Conservation (phyloP, 768 basidiomycete species). For the Pisolithus orientalis region DNA sequence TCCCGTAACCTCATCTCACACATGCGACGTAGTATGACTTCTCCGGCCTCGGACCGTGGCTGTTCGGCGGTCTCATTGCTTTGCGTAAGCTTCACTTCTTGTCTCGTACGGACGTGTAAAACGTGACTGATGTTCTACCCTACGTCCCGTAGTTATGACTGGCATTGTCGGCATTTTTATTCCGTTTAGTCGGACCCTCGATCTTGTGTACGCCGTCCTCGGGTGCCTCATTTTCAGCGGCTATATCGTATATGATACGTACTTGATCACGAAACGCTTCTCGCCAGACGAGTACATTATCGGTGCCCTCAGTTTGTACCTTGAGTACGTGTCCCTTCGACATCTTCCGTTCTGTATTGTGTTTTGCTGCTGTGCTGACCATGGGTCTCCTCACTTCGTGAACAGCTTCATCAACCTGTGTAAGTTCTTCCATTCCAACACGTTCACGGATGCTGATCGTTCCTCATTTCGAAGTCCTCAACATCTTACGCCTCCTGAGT, state of each 20-base stretch:
- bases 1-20: background rate
- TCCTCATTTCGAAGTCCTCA: slow-evolving; percentile 50
- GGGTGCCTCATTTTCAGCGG: slow-evolving; percentile 84
- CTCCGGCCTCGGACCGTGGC: slow-evolving; percentile 84
- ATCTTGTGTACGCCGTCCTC: slow-evolving; percentile 72
- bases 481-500: slow-evolving; percentile 78
- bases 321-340: slow-evolving; percentile 57
- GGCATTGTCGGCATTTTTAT: slow-evolving; percentile 81
- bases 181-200: slow-evolving; percentile 77
- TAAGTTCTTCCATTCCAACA: slow-evolving; percentile 32
- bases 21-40: slow-evolving; percentile 75
- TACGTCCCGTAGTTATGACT: slow-evolving; percentile 52
- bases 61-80: slow-evolving; percentile 80
- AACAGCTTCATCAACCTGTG: slow-evolving; percentile 81
- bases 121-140: background rate
- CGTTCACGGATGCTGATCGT: background rate
- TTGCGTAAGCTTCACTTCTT: slow-evolving; percentile 42
- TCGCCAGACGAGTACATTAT: slow-evolving; percentile 93
- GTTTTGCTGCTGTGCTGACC: slow-evolving; percentile 9
- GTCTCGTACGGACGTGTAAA: background rate
- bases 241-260: slow-evolving; percentile 89
- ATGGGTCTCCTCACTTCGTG: slow-evolving; percentile 8
- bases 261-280: slow-evolving; percentile 78
- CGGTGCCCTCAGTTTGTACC: slow-evolving; percentile 88
- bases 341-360: background rate